phyloP scores from a whole-genome alignment of 1,139 yeast species.

The Yamadazyma dushanensis region DNA sequence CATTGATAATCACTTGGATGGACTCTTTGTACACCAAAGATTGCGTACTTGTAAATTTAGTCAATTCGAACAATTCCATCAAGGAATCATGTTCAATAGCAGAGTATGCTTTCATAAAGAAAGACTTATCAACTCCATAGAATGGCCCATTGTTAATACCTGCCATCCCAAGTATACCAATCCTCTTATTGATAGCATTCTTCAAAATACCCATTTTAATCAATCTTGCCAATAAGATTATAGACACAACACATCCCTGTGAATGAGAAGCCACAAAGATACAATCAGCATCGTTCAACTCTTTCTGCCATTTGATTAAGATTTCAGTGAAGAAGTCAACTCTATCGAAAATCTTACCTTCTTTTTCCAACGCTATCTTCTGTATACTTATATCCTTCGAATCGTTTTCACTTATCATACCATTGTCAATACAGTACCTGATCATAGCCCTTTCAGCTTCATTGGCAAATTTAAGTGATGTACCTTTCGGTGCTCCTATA shows the following conservation, averaged over 20 bases:
- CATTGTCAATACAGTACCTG: conserved; percentile 67
- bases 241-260: conserved; percentile 92
- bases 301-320: conserved; percentile 67
- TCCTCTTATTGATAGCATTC: conserved; percentile 46
- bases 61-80: conserved; percentile 83
- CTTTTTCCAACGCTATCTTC: conserved; percentile 89
- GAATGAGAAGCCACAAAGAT: conserved; percentile 91
- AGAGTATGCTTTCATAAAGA: conserved; percentile 84
- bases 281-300: conserved; percentile 75
- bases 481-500: conserved; percentile 42
- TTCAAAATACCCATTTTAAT: conserved; percentile 68
- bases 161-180: conserved; percentile 90
- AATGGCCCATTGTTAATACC: conserved; percentile 94
- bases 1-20: conserved; percentile 59
- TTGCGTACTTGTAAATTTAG: conserved; percentile 69
- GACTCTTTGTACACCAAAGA: conserved; percentile 71
- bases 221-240: conserved; percentile 70
- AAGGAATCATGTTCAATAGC: conserved; percentile 87
- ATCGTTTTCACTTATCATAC: conserved; percentile 38
- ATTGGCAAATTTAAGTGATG: conserved; percentile 46
- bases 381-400: conserved; percentile 62
- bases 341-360: conserved; percentile 84
- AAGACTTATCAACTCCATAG: conserved; percentile 80
- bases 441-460: conserved; percentile 81
- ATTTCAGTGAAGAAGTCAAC: conserved; percentile 78